phyloP scores from a whole-genome alignment of 1,139 yeast genomes.

The Meyerozyma sp. region DNA sequence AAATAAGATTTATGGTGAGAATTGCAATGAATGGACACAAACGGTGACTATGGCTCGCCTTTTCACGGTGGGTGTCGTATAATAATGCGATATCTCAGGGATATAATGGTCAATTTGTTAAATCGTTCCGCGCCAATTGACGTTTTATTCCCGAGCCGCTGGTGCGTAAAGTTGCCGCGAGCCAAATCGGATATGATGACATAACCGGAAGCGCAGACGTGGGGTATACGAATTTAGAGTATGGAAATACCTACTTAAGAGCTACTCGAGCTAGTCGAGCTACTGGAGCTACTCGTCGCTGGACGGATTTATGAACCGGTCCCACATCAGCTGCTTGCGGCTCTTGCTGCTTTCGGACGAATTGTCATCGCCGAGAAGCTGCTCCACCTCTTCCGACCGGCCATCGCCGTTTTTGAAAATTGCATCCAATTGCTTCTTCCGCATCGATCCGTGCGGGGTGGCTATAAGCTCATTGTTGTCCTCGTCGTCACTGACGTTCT shows the following conservation, averaged over 20 bases:
- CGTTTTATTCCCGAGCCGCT: background rate
- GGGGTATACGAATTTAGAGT: no score
- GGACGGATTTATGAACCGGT: slow-evolving; percentile 3
- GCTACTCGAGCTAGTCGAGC: no score
- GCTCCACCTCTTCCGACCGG: slow-evolving; percentile 1
- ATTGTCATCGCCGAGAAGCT: slow-evolving; percentile 1
- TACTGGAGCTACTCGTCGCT: background rate
- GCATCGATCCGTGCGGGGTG: slow-evolving; percentile 2
- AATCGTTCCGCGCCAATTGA: background rate
- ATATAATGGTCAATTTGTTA: background rate
- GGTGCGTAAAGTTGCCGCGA: background rate
- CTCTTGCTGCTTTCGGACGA: slow-evolving; percentile 6
- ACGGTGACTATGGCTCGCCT: no score
- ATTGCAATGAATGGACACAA: no score
- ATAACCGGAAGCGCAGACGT: background rate
- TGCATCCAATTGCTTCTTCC: slow-evolving; percentile 5
- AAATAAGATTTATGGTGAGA: no score
- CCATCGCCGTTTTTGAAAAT: background rate
- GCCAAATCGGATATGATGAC: background rate
- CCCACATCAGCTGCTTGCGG: slow-evolving; percentile 7
- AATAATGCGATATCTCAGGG: background rate
- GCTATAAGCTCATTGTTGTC: slow-evolving; percentile 5
- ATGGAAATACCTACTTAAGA: no score
- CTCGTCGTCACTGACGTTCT: slow-evolving; percentile 45
- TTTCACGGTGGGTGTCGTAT: no score